Percentiles rank a stretch among this genome's conserved stretches.
phyloP scores from a whole-genome alignment of 2,329 filamentous ascomycete genomes.

The Fusarium decemcellulare region DNA sequence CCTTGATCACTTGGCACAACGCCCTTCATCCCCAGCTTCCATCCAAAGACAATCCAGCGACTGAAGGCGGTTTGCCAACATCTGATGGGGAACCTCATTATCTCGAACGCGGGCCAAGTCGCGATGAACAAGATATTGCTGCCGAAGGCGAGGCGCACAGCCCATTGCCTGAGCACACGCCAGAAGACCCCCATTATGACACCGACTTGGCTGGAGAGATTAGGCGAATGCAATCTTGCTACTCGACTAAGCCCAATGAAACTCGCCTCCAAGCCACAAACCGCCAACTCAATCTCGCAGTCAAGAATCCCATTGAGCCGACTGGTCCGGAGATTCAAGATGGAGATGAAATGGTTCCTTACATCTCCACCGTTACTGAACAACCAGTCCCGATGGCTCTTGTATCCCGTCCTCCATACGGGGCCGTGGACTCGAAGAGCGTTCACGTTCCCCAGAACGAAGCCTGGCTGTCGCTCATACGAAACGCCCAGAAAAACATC shows the following conservation, averaged over 20 bases:
- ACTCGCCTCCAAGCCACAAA: slow-evolving; percentile 71
- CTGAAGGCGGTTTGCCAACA: slow-evolving; percentile 10
- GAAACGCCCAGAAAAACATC: slow-evolving; percentile 73
- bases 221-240: slow-evolving; percentile 69
- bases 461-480: slow-evolving; percentile 78
- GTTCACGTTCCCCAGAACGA: slow-evolving; percentile 81
- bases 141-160: background rate
- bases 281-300: slow-evolving; percentile 75
- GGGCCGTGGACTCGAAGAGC: slow-evolving; percentile 71
- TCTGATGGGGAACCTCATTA: slow-evolving; percentile 7
- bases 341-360: slow-evolving; percentile 75
- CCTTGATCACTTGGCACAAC: slow-evolving; percentile 80
- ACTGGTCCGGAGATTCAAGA: slow-evolving; percentile 68
- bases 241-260: slow-evolving; percentile 66
- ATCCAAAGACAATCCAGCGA: background rate
- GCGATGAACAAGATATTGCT: background rate
- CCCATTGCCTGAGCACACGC: slow-evolving; percentile 67
- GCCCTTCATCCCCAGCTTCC: slow-evolving; percentile 54
- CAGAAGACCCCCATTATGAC: slow-evolving; percentile 76
- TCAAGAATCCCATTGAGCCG: slow-evolving; percentile 63
- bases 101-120: background rate
- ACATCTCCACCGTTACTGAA: slow-evolving; percentile 61
- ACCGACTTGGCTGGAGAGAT: slow-evolving; percentile 72
- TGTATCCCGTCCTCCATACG: slow-evolving; percentile 78
- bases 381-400: slow-evolving; percentile 79